Evolutionary conservation across 2,329 filamentous ascomycete genomes (phyloP).

Genomic region (Polytolypa hystricis): DNA sequence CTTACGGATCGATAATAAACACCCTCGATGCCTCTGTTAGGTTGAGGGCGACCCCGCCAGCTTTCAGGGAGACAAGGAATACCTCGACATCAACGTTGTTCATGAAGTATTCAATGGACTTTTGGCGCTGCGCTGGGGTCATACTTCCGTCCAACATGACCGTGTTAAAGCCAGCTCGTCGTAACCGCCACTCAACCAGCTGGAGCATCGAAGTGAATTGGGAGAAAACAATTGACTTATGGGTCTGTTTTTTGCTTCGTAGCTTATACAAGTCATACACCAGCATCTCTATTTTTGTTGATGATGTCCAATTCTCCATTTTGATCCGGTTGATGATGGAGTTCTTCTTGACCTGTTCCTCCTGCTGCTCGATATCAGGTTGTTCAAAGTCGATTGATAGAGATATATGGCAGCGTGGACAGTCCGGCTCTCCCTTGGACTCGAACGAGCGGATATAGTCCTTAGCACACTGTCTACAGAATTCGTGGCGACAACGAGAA

Average conservation of each 20-base stretch:
- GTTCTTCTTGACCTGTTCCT: constrained; percentile 76
- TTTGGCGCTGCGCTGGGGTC: constrained; percentile 86
- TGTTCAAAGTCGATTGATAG: constrained; percentile 89
- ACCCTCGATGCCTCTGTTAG: constrained; percentile 89
- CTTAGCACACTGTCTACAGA: constrained; percentile 70
- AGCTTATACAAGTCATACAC: constrained; percentile 90
- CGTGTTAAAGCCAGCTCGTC: constrained; percentile 92
- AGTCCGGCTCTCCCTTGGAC: constrained; percentile 47
- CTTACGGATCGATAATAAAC: constrained; percentile 91
- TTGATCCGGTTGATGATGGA: constrained; percentile 98
- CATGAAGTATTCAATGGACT: constrained; percentile 95
- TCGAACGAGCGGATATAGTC: constrained; percentile 71
- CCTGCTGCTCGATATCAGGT: constrained; percentile 87
- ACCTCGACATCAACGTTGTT: constrained; percentile 87
- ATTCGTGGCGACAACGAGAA: constrained; percentile 86
- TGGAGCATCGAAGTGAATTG: constrained; percentile 97
- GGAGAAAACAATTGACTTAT: constrained; percentile 96
- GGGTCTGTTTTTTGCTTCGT: constrained; percentile 80
- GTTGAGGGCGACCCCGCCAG: constrained; percentile 89
- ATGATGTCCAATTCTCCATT: constrained; percentile 98
- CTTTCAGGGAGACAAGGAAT: constrained; percentile 91
- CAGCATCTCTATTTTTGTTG: constrained; percentile 93
- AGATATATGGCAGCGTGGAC: constrained; percentile 82
- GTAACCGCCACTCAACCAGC: constrained; percentile 91
- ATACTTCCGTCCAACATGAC: constrained; percentile 98